These are phyloP conservation scores for Xylariaceae sp. DNA, from an alignment of 2,329 filamentous ascomycete genomes.

Conservation along the genomic window DNA sequence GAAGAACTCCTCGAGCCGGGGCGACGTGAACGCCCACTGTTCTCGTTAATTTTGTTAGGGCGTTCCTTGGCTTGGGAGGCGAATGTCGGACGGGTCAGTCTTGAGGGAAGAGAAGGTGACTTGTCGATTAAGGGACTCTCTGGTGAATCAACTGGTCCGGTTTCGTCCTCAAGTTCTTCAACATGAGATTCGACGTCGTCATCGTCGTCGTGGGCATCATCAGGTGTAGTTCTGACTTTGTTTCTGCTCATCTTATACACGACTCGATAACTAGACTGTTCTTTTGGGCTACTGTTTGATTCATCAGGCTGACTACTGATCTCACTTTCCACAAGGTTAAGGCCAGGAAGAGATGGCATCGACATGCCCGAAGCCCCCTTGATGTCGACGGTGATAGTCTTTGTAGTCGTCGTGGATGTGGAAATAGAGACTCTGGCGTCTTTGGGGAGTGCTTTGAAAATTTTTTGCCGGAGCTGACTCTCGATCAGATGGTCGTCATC, in stretches of 20 bases:
- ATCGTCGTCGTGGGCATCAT: slow-evolving; percentile 30
- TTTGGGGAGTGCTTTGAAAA: slow-evolving; percentile 49
- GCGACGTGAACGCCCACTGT: slow-evolving; percentile 3
- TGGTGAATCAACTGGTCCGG: slow-evolving; percentile 7
- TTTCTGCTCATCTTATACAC: slow-evolving; percentile 58
- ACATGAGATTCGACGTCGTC: slow-evolving; percentile 18
- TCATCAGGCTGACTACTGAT: slow-evolving; percentile 19
- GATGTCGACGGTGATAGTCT: slow-evolving; percentile 62
- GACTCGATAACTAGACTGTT: slow-evolving; percentile 45
- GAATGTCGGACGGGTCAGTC: slow-evolving; percentile 18
- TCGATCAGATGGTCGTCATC: slow-evolving; percentile 45
- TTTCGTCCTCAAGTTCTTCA: slow-evolving; percentile 25
- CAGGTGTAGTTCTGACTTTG: slow-evolving; percentile 41
- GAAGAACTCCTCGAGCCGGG: slow-evolving; percentile 16
- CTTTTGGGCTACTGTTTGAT: slow-evolving; percentile 20
- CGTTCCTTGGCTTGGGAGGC: slow-evolving; percentile 18
- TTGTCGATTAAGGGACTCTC: slow-evolving; percentile 2
- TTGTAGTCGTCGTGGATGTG: slow-evolving; percentile 56
- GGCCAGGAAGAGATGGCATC: slow-evolving; percentile 53
- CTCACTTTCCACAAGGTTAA: slow-evolving; percentile 53
- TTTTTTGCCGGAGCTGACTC: slow-evolving; percentile 48
- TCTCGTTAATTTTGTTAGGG: slow-evolving; percentile 3
- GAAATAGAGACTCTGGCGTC: slow-evolving; percentile 58
- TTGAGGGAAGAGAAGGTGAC: slow-evolving; percentile 26
- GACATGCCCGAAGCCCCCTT: slow-evolving; percentile 48